A percentile compares a stretch with the other conserved stretches of the same genome.
phyloP scores from a whole-genome alignment of 306 rosid species.

The Rubus parviflorus region DNA sequence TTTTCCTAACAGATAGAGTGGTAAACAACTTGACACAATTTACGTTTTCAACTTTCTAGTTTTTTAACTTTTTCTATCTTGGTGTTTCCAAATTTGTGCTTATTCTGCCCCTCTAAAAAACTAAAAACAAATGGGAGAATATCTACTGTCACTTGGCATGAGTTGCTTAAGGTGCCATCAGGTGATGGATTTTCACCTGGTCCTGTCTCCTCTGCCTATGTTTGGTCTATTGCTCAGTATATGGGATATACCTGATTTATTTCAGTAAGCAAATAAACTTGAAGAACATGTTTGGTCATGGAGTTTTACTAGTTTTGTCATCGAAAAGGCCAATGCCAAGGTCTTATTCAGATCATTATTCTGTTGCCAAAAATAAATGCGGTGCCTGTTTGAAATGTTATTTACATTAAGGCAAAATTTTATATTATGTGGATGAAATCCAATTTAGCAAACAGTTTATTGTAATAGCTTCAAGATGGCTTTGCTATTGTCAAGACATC shows the following conservation, averaged over 20 bases:
- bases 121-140: neutral
- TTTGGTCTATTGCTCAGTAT: neutral
- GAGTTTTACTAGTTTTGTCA: neutral
- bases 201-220: neutral
- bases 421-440: neutral
- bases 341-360: too few relatives aligned
- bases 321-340: neutral
- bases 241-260: neutral
- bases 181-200: neutral
- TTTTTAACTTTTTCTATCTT: neutral
- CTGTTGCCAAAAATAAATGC: neutral
- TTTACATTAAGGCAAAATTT: neutral
- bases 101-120: neutral
- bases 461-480: too few relatives aligned
- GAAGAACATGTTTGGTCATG: neutral
- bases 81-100: neutral
- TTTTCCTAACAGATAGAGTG: slow-evolving; percentile 63
- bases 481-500: too few relatives aligned
- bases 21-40: slow-evolving; percentile 37
- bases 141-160: neutral
- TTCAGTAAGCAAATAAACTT: neutral
- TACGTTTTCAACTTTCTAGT: neutral
- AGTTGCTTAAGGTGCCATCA: neutral
- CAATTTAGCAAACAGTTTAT: neutral
- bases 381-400: neutral